Conservation (phyloP, 2,329 filamentous ascomycete genomes). For the Fusarium sp. region DNA sequence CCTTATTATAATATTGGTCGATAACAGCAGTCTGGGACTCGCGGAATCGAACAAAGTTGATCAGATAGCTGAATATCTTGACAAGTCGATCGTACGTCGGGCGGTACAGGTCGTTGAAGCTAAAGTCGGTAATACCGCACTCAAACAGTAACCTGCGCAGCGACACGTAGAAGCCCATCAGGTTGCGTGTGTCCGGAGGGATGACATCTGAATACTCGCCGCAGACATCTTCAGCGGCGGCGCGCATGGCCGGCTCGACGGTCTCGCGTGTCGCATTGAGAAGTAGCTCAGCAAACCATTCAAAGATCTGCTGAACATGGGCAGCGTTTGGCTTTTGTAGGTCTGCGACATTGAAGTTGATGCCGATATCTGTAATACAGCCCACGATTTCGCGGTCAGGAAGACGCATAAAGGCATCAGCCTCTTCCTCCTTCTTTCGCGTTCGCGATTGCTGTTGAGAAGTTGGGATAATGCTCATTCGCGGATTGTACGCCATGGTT, state of each 20-base stretch:
- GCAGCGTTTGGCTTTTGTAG: constrained; percentile 93
- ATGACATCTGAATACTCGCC: constrained; percentile 87
- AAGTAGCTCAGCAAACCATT: constrained; percentile 94
- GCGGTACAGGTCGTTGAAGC: constrained; percentile 89
- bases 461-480: constrained; percentile 69
- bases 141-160: constrained; percentile 82
- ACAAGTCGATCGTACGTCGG: constrained; percentile 90
- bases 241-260: constrained; percentile 93
- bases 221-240: constrained; percentile 87
- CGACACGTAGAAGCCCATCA: constrained; percentile 95
- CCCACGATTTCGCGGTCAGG: constrained; percentile 86
- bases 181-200: constrained; percentile 86
- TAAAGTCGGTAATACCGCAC: constrained; percentile 94
- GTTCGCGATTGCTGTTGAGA: constrained; percentile 62
- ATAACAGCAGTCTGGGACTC: constrained; percentile 91
- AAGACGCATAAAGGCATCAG: constrained; percentile 69
- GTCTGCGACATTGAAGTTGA: constrained; percentile 86
- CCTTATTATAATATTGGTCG: constrained; percentile 92
- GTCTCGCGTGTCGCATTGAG: constrained; percentile 94
- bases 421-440: constrained; percentile 69
- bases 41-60: constrained; percentile 98
- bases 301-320: constrained; percentile 96
- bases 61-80: constrained; percentile 96
- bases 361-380: constrained; percentile 97
- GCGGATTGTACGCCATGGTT: constrained; percentile 67